Conservation (phyloP, 202 grass and related monocot species). For the Hordeum pubiflorum region DNA sequence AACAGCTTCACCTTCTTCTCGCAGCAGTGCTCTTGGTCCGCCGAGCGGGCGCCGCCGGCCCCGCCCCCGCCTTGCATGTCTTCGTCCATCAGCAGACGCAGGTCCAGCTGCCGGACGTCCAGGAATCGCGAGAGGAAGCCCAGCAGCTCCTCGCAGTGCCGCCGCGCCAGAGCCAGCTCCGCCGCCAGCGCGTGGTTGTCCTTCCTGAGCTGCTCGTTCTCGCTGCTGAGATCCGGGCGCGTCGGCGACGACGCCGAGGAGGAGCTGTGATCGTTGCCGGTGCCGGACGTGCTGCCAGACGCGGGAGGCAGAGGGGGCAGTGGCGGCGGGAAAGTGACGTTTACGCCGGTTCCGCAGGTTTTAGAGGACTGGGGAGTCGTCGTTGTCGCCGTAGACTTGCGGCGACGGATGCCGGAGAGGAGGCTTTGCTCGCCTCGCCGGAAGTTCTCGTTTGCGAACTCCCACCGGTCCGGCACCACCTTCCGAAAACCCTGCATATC, state of each 20-base stretch:
- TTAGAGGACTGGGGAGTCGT: conserved; percentile 2
- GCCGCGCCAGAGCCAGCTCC: conserved; percentile 52
- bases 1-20: conserved; percentile 60
- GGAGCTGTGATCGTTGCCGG: conserved; percentile 34
- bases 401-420: conserved; percentile 57
- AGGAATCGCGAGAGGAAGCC: conserved; percentile 66
- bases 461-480: conserved; percentile 79
- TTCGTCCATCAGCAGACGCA: conserved; percentile 44
- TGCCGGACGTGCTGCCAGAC: conserved; percentile 38
- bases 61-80: conserved; percentile 5
- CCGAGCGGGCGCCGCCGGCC: neutral
- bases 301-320: conserved; percentile 20
- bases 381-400: conserved; percentile 30
- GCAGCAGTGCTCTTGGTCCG: neutral
- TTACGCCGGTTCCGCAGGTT: conserved; percentile 21
- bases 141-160: conserved; percentile 62
- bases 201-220: conserved; percentile 65
- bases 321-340: conserved; percentile 27
- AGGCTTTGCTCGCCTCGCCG: conserved; percentile 61
- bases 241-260: conserved; percentile 41
- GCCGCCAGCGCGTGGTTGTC: conserved; percentile 45
- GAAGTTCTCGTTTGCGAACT: conserved; percentile 91
- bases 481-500: conserved; percentile 68
- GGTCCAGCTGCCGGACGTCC: conserved; percentile 52
- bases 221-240: conserved; percentile 33